phyloP scores from a whole-genome alignment of 2,329 filamentous ascomycete genomes.

The Nemania bipapillata region DNA sequence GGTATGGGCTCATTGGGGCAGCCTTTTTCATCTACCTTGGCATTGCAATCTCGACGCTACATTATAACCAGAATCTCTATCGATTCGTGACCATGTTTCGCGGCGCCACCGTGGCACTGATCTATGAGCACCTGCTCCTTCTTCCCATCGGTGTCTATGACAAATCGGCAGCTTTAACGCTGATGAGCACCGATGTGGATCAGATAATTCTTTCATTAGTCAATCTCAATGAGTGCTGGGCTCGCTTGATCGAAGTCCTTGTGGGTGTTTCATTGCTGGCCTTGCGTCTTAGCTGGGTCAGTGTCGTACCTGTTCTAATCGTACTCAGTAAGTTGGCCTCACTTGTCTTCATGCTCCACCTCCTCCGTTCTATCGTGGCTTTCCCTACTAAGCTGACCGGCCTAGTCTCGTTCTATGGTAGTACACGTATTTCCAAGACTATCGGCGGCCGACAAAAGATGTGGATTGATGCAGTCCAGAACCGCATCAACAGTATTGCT shows the following conservation, averaged over 20 bases:
- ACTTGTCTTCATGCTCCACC: neutral
- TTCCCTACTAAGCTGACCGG: neutral
- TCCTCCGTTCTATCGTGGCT: neutral
- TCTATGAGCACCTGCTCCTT: neutral
- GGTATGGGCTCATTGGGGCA: neutral
- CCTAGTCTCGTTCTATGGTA: neutral
- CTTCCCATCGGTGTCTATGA: neutral
- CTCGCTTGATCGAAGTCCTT: neutral
- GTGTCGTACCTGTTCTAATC: neutral
- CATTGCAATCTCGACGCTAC: neutral
- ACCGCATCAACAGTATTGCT: neutral
- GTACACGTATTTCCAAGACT: neutral
- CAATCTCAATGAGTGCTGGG: neutral
- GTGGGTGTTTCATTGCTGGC: neutral
- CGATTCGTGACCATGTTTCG: neutral
- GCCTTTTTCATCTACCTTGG: constrained; percentile 1
- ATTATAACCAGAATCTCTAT: constrained; percentile 6
- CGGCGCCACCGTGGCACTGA: neutral
- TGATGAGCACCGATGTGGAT: constrained; percentile 14
- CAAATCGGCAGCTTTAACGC: neutral
- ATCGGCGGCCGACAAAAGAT: neutral
- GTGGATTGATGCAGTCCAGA: constrained; percentile 2
- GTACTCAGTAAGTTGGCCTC: neutral
- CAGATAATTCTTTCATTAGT: neutral
- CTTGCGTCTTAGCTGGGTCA: neutral